Evolutionary conservation across 768 basidiomycete species (phyloP), one percentile per base, ranked within the genome.

Genomic region (Candolleomyces eurysporus): DNA sequence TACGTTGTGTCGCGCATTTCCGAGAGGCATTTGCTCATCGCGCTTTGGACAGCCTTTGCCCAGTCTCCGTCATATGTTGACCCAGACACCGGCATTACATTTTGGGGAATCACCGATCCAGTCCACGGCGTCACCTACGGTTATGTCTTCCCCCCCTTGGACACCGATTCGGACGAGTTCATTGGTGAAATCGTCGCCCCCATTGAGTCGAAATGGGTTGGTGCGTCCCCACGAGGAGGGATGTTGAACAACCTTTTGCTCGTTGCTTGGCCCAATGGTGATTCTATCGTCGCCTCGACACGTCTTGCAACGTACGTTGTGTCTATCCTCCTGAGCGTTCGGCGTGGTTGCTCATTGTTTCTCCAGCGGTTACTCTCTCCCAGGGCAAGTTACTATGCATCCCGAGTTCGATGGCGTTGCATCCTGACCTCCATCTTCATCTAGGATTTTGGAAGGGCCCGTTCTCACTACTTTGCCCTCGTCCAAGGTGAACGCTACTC

Each of bases 181-280:
- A 84, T 88, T 64, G 87, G 82, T 54, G 83, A 85, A 70, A 82
- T 87, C 50, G 79, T 85, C 26, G 81, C 84, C 8, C 86, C 87
- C 9, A 72, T 84, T 43, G 76, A 65, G 6, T 77, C 78, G n/a
- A 67, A 77, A 74, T 88, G 86, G 86, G 78, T 78, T 17, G 86
- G 86, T 56, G 70, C 81, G 36, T 73, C 83, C 8, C 79, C 85
- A 6, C 81, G 76, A 14, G 84, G 83, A 9, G 74, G 79, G 36
- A 87, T 88, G 85, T 66, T 82, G 48, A 71, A 79, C 64, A 81
- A 81, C 68, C 75, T 87, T 40, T 75, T 88, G 30, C 69, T 88
- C 49, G 81, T 86, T 32, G 85, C 85, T 6, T 88, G 87, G 87
- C 77, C 83, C 1, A 83, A 85, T 65, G 79, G 74, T n/a, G 76